phyloP scores from a whole-genome alignment of 352 stramenopile species.

The Phytophthora citrophthora region DNA sequence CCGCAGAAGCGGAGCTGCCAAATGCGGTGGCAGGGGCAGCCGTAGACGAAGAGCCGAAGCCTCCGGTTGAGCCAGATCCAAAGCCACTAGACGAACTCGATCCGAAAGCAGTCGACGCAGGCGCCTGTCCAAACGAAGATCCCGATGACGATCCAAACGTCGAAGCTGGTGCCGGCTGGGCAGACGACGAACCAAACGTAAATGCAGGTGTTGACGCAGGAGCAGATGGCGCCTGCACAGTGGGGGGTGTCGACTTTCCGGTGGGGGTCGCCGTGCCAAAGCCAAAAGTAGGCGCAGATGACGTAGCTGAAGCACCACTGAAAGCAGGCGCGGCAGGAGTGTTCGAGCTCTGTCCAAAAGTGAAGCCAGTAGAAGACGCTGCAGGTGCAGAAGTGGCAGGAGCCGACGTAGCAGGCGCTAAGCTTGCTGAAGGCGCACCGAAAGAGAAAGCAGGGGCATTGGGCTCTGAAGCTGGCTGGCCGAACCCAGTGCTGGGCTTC shows the following conservation, averaged over 20 bases:
- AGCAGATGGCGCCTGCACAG: slow-evolving; percentile 8
- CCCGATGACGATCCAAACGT: slow-evolving; percentile 37
- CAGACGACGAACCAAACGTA: slow-evolving; percentile 43
- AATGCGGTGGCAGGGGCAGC: slow-evolving; percentile 39
- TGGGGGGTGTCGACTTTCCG: slow-evolving; percentile 12
- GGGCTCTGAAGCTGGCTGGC: slow-evolving; percentile 19
- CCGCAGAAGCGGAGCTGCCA: slow-evolving; percentile 34
- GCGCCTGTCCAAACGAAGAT: slow-evolving; percentile 35
- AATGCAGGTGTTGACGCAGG: slow-evolving; percentile 36
- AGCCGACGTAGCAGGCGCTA: slow-evolving; percentile 19
- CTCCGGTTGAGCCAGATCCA: slow-evolving; percentile 35
- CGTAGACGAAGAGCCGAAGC: slow-evolving; percentile 37
- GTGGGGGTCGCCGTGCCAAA: slow-evolving; percentile 20
- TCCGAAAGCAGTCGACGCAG: slow-evolving; percentile 39
- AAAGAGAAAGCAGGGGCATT: slow-evolving; percentile 37
- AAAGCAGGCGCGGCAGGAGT: slow-evolving; percentile 34
- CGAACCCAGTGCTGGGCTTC: slow-evolving; percentile 36
- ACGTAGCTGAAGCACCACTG: slow-evolving; percentile 20
- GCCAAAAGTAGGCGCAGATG: slow-evolving; percentile 21
- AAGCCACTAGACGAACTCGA: slow-evolving; percentile 39
- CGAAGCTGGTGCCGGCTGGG: slow-evolving; percentile 26
- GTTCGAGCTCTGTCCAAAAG: slow-evolving; percentile 30
- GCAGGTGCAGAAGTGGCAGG: slow-evolving; percentile 14
- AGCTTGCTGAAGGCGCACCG: slow-evolving; percentile 14
- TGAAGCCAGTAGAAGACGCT: slow-evolving; percentile 30